phyloP scores from a whole-genome alignment of 805 yeast species.

The Teunomyces funiuensis region DNA sequence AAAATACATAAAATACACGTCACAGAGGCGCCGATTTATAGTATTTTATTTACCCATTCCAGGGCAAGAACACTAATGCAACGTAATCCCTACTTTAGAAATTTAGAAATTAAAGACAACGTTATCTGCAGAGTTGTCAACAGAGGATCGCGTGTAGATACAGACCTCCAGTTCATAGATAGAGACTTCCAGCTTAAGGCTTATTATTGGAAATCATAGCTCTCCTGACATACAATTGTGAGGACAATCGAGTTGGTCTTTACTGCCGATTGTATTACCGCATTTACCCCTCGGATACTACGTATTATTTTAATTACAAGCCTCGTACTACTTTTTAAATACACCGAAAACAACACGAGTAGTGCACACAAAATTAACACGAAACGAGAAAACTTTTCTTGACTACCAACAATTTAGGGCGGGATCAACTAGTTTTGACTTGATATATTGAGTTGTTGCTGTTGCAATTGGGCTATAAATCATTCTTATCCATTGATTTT shows the following conservation, averaged over 20 bases:
- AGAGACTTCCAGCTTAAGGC: too few species aligned
- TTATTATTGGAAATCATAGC: too few species aligned
- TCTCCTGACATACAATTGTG: neutral
- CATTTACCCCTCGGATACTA: neutral
- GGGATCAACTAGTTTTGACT: neutral
- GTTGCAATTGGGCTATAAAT: neutral
- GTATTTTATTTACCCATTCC: neutral
- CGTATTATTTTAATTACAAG: neutral
- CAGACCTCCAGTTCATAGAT: too few species aligned
- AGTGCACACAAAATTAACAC: slow-evolving; percentile 6
- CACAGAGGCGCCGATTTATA: neutral
- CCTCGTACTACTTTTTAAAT: neutral
- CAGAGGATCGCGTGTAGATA: too few species aligned
- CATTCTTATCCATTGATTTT: neutral
- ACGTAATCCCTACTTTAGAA: neutral
- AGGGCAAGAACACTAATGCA: too few species aligned
- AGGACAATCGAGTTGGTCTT: neutral
- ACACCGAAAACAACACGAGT: slow-evolving; percentile 3
- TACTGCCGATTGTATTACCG: neutral
- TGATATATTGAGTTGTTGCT: neutral
- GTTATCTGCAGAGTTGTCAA: too few species aligned
- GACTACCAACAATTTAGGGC: slow-evolving; percentile 3
- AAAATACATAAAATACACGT: too few species aligned
- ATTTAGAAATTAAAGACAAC: too few species aligned
- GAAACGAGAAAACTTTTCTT: slow-evolving; percentile 6